Conservation (phyloP, 225 moss, liverwort and hornwort genomes). For the Lunularia cruciata region DNA sequence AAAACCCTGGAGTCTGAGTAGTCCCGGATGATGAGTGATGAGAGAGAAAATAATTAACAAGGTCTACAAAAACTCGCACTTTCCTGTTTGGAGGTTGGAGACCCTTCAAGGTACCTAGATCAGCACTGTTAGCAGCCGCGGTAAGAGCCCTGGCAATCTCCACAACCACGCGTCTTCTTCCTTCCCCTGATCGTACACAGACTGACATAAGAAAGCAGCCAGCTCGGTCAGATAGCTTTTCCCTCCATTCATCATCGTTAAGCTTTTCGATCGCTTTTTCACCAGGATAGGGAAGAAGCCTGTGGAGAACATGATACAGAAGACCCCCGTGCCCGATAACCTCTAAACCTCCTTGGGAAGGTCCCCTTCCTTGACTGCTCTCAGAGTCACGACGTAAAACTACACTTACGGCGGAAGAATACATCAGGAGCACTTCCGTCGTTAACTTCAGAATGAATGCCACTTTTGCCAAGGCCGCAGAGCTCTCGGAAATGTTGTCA, state of each 20-base stretch:
- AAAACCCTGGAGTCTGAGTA: slow-evolving; percentile 87
- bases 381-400: slow-evolving; percentile 82
- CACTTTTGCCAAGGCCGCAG: slow-evolving; percentile 68
- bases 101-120: slow-evolving; percentile 41
- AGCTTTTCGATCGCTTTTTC: slow-evolving; percentile 65
- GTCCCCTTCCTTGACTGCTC: slow-evolving; percentile 96
- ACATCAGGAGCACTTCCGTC: slow-evolving; percentile 89
- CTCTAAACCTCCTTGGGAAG: slow-evolving; percentile 80
- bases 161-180: slow-evolving; percentile 83
- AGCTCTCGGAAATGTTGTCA: slow-evolving; percentile 55
- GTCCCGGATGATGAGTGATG: slow-evolving; percentile 77
- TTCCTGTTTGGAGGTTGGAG: slow-evolving; percentile 74
- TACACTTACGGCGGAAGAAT: slow-evolving; percentile 88
- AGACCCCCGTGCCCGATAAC: slow-evolving; percentile 94
- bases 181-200: slow-evolving; percentile 94
- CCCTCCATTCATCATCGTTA: slow-evolving; percentile 84
- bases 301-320: slow-evolving; percentile 90
- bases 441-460: slow-evolving; percentile 79
- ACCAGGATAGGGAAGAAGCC: slow-evolving; percentile 77
- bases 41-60: slow-evolving; percentile 83
- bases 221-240: slow-evolving; percentile 92
- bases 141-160: slow-evolving; percentile 83
- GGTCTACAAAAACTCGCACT: slow-evolving; percentile 83
- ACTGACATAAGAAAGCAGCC: slow-evolving; percentile 97
- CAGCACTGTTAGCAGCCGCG: slow-evolving; percentile 49